Conservation (phyloP, 257 asterid genomes). For the Gentiana straminea region DNA sequence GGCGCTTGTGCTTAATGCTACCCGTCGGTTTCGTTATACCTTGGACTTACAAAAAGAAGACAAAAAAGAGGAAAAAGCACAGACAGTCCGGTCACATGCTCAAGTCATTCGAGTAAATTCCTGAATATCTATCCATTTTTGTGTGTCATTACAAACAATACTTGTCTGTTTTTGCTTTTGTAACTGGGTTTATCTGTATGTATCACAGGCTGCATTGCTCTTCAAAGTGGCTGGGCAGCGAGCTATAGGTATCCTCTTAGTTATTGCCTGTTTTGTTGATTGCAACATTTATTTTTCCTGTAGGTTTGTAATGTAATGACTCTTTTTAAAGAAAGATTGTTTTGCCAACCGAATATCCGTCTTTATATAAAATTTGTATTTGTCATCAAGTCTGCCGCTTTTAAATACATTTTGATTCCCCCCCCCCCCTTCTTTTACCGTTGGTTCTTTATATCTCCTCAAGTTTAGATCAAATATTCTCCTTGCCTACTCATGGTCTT, state of each 20-base stretch:
- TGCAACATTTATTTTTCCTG: not conserved
- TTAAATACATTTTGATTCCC: not conserved
- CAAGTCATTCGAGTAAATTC: conserved; percentile 83
- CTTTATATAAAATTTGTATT: not conserved
- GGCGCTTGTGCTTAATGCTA: conserved; percentile 86
- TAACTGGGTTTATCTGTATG: not conserved
- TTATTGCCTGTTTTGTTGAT: not conserved
- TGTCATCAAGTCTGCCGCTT: not conserved
- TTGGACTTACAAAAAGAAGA: conserved; percentile 71
- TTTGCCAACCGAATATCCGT: not conserved
- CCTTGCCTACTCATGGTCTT: too few species aligned
- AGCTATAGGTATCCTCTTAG: conserved; percentile 54
- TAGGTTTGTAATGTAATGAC: not conserved
- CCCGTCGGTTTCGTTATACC: conserved; percentile 84
- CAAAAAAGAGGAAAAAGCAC: conserved; percentile 53
- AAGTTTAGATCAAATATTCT: too few species aligned
- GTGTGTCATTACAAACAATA: not conserved
- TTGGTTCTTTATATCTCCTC: too few species aligned
- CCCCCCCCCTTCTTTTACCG: not conserved
- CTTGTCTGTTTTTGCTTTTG: conserved; percentile 12
- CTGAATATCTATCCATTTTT: not conserved
- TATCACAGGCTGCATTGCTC: conserved; percentile 79
- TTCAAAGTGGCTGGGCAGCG: conserved; percentile 92
- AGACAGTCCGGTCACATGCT: conserved; percentile 93
- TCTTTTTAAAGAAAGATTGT: not conserved